Evolutionary conservation across 2,329 filamentous ascomycete genomes (phyloP), one percentile per base, ranked within the genome.

Genomic region (Colletotrichum trifolii): DNA sequence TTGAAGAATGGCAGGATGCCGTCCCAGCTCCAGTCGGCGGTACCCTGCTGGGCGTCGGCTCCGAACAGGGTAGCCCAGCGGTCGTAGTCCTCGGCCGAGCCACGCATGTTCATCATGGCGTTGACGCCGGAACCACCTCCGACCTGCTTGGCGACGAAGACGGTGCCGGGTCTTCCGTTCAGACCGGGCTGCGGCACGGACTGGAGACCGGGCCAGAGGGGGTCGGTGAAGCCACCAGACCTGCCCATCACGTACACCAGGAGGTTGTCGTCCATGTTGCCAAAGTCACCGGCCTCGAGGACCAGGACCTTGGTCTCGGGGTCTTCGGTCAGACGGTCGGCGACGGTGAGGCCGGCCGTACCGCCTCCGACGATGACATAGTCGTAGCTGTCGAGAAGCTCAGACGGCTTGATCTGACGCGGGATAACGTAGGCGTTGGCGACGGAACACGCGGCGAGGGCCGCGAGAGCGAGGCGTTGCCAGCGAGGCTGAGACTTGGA

Each of bases 1-100:
- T 75, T 78, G 64, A 84, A 78, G 48, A 82, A 84, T 0, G 78
- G 80, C 1, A 80, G 70, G 11, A 85, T 50, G 35, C 71, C 64
- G 36, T 71, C 60, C 73, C 73, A 76, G 12, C 79, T 72, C 73
- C 79, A 83, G 36, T 69, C 65, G 3, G 71, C 73, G 15, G 54
- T 43, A 33, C 58, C 54, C 52, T 61, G 39, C 40, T 56, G 45
- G 6, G 58, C 50, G 9, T 71, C 73, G 80, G 80, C 82, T 9
- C 78, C 81, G 2, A 76, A 71, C 52, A 78, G 74, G 42, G 67
- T 68, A 1, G 73, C 73, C 76, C 76, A 79, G 17, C 73, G 71
- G 52, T 69, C 66, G 54, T 66, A 66, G 36, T 68, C 63, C 48
- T 69, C 62, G 10, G 57, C 63, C 3, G 62, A 60, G 40, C 66